Base-by-base conservation (phyloP, 345 rosid species). In the Populus simonii region DNA sequence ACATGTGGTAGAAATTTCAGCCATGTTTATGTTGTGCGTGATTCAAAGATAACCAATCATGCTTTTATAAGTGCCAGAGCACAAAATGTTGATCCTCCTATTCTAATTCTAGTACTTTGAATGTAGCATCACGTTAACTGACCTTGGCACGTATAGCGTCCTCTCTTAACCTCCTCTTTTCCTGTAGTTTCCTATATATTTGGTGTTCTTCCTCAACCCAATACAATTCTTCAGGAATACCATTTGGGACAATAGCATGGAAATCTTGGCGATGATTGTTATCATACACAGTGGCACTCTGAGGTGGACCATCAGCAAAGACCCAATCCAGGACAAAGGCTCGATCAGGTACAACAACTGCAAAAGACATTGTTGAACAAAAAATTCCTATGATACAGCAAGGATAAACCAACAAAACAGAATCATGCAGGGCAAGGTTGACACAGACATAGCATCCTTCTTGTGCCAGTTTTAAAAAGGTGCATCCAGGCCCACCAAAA, bases 271-370 rank as follows among this genome's bases (percentile, higher is more conserved):
- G 71, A 74, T 83, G 68, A 78, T 91, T 93, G 83, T 93, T 95
- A 82, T 93, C 97, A 86, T 93, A 95, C 74, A 86, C 71, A 84
- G 72, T 66, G 18, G 96, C 98, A 80, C 78, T 85, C 71, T 84
- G 74, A 71, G 98, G 92, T 36, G 88, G 98, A 80, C 99, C 99
- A 86, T 95, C 93, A 82, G 97, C 87, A 81, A 93, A 91, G 69
- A 95, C 98, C 94, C 94, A 93, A 84, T 95, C 96, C 90, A 95
- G 83, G 63, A 93, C 88, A 78, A 85, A 33, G 62, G 97, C 94
- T 81, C 75, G 78, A 11, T 78, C 83, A 6, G 96, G 97, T 77
- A 93, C 94, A 77, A 76, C 43, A 71, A 95, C 99, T 95, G 89
- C 86, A 84, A 71, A 79, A 81, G 66, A 55, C n/a, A 36, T 61